Conservation (phyloP, 2,329 filamentous ascomycete genomes). For the Cordyceps fumosorosea region DNA sequence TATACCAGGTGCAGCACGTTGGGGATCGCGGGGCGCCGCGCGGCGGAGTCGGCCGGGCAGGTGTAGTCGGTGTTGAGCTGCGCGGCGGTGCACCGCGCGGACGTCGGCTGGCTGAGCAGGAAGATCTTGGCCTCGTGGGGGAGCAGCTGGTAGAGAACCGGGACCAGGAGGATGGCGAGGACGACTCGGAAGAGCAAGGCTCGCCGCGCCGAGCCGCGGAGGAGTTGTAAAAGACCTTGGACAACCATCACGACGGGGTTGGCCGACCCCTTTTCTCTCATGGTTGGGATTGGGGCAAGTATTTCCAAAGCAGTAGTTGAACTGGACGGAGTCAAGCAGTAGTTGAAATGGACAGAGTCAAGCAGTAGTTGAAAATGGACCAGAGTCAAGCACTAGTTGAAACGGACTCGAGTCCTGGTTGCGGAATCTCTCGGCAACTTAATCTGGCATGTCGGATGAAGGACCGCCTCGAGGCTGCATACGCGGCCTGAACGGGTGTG, state of each 20-base stretch:
- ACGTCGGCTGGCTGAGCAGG: background rate
- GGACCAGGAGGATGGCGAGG: background rate
- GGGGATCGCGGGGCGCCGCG: constrained; percentile 15
- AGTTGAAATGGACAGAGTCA: background rate
- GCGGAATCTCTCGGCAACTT: too few relatives aligned
- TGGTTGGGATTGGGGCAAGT: background rate
- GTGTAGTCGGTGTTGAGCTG: background rate
- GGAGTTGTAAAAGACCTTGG: background rate
- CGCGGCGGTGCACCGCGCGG: background rate
- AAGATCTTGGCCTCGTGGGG: background rate
- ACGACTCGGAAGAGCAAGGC: background rate
- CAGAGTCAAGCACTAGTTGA: too few relatives aligned
- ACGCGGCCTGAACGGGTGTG: too few relatives aligned
- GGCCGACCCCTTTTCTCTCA: background rate
- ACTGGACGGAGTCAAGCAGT: too few relatives aligned
- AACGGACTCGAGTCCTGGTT: too few relatives aligned
- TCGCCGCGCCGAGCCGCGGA: background rate
- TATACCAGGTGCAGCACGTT: constrained; percentile 22
- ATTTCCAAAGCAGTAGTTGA: background rate
- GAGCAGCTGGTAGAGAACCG: background rate
- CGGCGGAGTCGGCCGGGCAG: background rate
- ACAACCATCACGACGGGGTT: background rate
- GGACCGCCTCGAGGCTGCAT: too few relatives aligned
- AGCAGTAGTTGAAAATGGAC: too few relatives aligned
- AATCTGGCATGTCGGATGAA: too few relatives aligned